Base-by-base conservation (phyloP, 768 basidiomycete species). In the Macrolepiota albuminosa region DNA sequence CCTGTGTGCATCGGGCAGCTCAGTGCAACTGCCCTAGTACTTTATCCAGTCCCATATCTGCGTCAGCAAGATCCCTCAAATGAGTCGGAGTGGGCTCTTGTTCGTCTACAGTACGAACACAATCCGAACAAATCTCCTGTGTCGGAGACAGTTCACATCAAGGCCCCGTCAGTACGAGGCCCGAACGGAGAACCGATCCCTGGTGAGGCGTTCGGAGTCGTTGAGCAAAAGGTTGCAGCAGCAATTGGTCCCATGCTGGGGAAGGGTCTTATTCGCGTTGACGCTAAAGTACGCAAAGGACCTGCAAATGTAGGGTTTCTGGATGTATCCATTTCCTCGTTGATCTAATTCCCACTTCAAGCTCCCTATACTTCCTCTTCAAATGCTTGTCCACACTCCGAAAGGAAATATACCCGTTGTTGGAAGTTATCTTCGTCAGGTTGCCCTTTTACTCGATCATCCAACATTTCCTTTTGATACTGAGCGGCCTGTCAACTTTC, bases 351-450 rank as follows among this genome's bases (percentile, higher is more conserved):
- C 61, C 10, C n/a, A 26, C 24, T 13, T 33, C 0, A 72, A 95
- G 92, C 80, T 90, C 55, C 89, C 91, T 51, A 91, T 94, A 57
- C 78, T 96, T 48, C 84, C 87, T 24, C 79, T 98, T 18, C 88
- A 89, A 68, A 82, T 97, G 72, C 84, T 97, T 42, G 86, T 98
- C 34, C 96, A 91, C 73, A 96, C 96, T 6, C 93, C 93, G 5
- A 97, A 96, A 71, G 91, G 93, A 36, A 95, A 98, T 73, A 89
- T 98, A 63, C 76, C 80, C 36, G 86, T 89, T 57, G 89, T 99
- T 62, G 87, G 91, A 62, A 79, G 84, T 67, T 86, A 86, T 67
- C 81, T 98, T 53, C 82, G 85, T 26, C 79, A 84, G 59, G 81
- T 81, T 61, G 81, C 81, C 43, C 75, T 95, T 8, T 77, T 89